Percentiles rank a stretch among this genome's conserved stretches.
Evolutionary conservation across 345 rosid genomes (phyloP).

Genomic region (Raphanus raphanistrum): DNA sequence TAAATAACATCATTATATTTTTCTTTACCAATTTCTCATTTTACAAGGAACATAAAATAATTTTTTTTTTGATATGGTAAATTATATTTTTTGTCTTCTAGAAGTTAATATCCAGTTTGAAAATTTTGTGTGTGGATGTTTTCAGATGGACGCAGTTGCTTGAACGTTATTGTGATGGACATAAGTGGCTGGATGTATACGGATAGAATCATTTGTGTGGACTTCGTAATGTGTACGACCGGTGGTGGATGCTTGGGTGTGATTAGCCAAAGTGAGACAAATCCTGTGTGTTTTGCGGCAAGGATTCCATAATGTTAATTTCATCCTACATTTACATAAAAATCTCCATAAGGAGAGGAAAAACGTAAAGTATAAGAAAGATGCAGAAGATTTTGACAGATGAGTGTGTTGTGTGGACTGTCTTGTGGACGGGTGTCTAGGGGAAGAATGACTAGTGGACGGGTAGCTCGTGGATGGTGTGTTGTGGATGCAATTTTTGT

Average conservation of each 20-base stretch:
- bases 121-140: too few species aligned
- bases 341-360: not conserved
- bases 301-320: not conserved
- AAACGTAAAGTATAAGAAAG: not conserved
- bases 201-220: too few species aligned
- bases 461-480: not conserved
- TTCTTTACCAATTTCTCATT: not conserved
- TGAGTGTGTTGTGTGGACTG: not conserved
- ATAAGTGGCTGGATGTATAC: too few species aligned
- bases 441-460: not conserved
- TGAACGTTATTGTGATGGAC: too few species aligned
- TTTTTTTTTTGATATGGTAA: not conserved
- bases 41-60: not conserved
- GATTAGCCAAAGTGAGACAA: too few species aligned
- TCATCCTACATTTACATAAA: not conserved
- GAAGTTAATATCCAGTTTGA: not conserved
- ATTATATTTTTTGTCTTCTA: not conserved
- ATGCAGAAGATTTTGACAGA: not conserved
- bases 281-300: too few species aligned
- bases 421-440: not conserved
- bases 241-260: too few species aligned
- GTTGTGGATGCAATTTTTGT: too few species aligned
- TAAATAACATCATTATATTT: not conserved
- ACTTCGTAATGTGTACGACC: too few species aligned
- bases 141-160: too few species aligned